Conservation (phyloP, 192 early-diverging fungal species). For the Umbelopsis sp. region DNA sequence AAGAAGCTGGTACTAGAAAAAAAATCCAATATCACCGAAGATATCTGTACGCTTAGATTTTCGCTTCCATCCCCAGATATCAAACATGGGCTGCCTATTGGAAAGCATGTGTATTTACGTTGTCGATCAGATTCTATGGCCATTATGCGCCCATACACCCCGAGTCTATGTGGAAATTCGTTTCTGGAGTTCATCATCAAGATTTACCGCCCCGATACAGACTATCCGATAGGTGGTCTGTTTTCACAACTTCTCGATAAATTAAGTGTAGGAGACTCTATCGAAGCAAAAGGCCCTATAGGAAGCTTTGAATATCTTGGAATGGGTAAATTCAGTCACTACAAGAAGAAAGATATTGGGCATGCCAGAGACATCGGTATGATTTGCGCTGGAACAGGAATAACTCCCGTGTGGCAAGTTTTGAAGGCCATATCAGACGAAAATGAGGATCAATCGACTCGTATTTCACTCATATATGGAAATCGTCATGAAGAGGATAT, state of each 20-base stretch:
- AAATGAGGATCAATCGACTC: conserved; percentile 65
- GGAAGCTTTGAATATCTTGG: conserved; percentile 69
- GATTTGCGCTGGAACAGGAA: conserved; percentile 87
- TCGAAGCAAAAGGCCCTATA: conserved; percentile 85
- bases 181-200: conserved; percentile 85
- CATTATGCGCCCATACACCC: conserved; percentile 85
- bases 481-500: conserved; percentile 81
- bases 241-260: conserved; percentile 67
- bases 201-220: conserved; percentile 53
- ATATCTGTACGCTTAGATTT: conserved; percentile 53
- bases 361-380: conserved; percentile 67
- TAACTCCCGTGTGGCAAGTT: conserved; percentile 84
- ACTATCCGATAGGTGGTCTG: conserved; percentile 48
- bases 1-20: conserved; percentile 36
- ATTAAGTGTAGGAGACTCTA: conserved; percentile 69
- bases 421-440: conserved; percentile 66
- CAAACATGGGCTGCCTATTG: conserved; percentile 62
- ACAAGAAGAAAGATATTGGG: conserved; percentile 15
- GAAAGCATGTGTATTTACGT: conserved; percentile 57
- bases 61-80: conserved; percentile 48
- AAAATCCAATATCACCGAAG: conserved; percentile 42
- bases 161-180: conserved; percentile 58
- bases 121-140: conserved; percentile 47
- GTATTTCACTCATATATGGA: conserved; percentile 75
- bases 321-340: conserved; percentile 26